phyloP scores from a whole-genome alignment of 306 rosid genomes.

The Amphicarpaea edgeworthii region DNA sequence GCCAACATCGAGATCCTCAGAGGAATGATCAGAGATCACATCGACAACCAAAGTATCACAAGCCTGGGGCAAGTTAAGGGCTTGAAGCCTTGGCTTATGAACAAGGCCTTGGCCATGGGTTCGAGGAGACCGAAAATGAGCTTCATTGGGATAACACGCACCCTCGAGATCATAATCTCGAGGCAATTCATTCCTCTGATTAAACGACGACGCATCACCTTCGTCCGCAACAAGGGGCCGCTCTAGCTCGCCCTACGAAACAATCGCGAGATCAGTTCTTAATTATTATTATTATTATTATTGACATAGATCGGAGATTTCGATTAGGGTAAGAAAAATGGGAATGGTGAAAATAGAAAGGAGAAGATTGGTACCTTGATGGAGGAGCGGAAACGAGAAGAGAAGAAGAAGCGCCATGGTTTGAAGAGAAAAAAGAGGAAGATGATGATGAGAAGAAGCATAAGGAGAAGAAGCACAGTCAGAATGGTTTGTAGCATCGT shows the following conservation, averaged over 20 bases:
- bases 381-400: conserved; percentile 58
- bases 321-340: conserved; percentile 34
- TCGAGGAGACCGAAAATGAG: conserved; percentile 67
- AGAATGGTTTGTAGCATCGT: conserved; percentile 70
- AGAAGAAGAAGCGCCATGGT: conserved; percentile 93
- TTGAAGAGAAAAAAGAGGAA: conserved; percentile 76
- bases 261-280: conserved; percentile 5
- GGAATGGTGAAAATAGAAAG: neutral
- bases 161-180: conserved; percentile 91
- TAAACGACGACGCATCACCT: conserved; percentile 40
- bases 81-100: conserved; percentile 73
- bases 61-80: conserved; percentile 36
- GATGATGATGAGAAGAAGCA: conserved; percentile 83
- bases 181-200: conserved; percentile 60
- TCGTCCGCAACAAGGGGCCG: conserved; percentile 77
- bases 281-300: too few species aligned
- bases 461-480: conserved; percentile 71
- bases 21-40: conserved; percentile 55
- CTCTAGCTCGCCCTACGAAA: conserved; percentile 68
- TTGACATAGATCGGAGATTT: neutral
- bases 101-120: conserved; percentile 66
- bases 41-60: conserved; percentile 67
- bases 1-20: conserved; percentile 62
- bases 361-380: conserved; percentile 55
- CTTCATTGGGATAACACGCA: conserved; percentile 68